Conservation (phyloP, 805 yeast species). For the Lipomyces chichibuensis region DNA sequence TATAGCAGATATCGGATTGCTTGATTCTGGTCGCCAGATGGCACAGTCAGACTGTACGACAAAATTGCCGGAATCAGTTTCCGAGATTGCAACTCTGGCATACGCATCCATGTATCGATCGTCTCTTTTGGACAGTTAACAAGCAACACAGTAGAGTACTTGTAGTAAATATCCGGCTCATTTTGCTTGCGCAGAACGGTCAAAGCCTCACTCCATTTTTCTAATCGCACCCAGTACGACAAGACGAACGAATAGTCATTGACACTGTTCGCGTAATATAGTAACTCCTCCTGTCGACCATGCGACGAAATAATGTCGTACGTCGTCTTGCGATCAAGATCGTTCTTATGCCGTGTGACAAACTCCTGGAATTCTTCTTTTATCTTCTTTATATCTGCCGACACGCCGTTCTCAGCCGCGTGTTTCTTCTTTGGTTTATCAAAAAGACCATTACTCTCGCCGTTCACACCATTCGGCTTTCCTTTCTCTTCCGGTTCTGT, state of each 20-base stretch:
- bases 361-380: conserved; percentile 52
- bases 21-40: conserved; percentile 56
- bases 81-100: conserved; percentile 57
- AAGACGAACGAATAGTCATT: conserved; percentile 72
- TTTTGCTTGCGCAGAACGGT: conserved; percentile 57
- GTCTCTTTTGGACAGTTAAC: conserved; percentile 70
- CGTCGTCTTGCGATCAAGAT: conserved; percentile 66
- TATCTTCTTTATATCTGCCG: conserved; percentile 38
- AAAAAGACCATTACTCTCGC: conserved; percentile 40
- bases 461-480: conserved; percentile 21
- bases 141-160: conserved; percentile 68
- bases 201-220: conserved; percentile 75
- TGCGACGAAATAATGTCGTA: conserved; percentile 72
- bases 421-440: conserved; percentile 46
- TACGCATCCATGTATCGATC: conserved; percentile 75
- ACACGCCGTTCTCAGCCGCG: conserved; percentile 37
- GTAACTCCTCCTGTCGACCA: conserved; percentile 63
- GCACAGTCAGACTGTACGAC: conserved; percentile 50
- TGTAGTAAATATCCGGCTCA: conserved; percentile 58
- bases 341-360: conserved; percentile 51
- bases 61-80: conserved; percentile 76
- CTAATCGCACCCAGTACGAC: conserved; percentile 65
- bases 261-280: conserved; percentile 67
- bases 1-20: conserved; percentile 66
- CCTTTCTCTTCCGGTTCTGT: conserved; percentile 16